Evolutionary conservation across 441 rosid species (phyloP).

Genomic region (Pelargonium cotyledonis): DNA sequence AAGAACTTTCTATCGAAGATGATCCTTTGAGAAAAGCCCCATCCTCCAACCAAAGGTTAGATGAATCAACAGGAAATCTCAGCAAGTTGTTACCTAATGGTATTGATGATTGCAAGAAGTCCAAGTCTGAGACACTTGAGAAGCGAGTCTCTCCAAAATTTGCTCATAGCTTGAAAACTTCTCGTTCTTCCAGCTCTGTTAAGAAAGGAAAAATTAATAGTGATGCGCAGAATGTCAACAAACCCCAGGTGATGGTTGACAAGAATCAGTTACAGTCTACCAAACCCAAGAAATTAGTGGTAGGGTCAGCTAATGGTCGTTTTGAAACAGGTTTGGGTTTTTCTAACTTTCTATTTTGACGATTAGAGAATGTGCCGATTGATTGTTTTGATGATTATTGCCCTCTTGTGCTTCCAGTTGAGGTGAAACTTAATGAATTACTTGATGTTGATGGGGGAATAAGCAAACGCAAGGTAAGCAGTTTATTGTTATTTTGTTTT

Average conservation of each 20-base stretch:
- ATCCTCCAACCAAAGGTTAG: constrained; percentile 23
- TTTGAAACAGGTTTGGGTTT: constrained; percentile 65
- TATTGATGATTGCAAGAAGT: constrained; percentile 31
- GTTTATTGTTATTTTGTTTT: background rate
- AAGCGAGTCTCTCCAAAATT: constrained; percentile 44
- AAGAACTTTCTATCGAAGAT: constrained; percentile 35
- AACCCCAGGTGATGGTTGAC: constrained; percentile 42
- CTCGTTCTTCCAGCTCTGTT: constrained; percentile 38
- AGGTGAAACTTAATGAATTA: constrained; percentile 91
- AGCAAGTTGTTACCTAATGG: constrained; percentile 36
- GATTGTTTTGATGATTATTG: constrained; percentile 15
- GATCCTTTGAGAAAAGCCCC: constrained; percentile 30
- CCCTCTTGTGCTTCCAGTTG: constrained; percentile 50
- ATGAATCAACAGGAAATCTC: constrained; percentile 20
- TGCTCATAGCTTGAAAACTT: constrained; percentile 52
- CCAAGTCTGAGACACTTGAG: constrained; percentile 38
- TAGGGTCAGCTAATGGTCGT: constrained; percentile 52
- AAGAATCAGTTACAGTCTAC: constrained; percentile 43
- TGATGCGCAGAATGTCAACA: constrained; percentile 38
- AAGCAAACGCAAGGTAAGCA: constrained; percentile 83
- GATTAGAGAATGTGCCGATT: background rate
- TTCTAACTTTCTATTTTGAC: constrained; percentile 9
- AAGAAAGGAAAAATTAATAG: constrained; percentile 53
- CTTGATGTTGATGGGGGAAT: constrained; percentile 93
- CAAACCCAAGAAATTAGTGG: constrained; percentile 55